Percentiles rank a stretch among this genome's conserved stretches.
Evolutionary conservation across 306 rosid genomes (phyloP).

Genomic region (Elaeagnus macrophylla): DNA sequence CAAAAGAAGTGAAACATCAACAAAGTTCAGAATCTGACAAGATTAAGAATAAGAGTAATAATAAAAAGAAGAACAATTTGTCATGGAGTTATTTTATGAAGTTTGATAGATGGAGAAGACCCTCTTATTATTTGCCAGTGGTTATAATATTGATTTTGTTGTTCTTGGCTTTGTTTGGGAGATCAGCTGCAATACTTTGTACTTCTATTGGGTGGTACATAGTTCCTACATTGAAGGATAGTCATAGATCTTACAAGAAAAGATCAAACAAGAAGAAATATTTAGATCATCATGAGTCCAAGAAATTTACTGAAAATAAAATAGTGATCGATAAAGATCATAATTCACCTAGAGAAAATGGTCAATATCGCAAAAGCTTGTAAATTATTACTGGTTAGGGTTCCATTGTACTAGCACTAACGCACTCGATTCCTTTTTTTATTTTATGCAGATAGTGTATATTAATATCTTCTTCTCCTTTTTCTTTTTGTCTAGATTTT

Average conservation of each 20-base stretch:
- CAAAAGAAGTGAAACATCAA: constrained; percentile 3
- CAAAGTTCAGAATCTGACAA: constrained; percentile 14
- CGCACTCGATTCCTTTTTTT: too few species aligned
- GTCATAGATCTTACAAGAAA: constrained; percentile 9
- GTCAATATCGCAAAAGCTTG: constrained; percentile 44
- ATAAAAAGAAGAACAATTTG: constrained; percentile 10
- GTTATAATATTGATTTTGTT: constrained; percentile 50
- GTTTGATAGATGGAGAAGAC: constrained; percentile 15
- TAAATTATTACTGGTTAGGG: constrained; percentile 31
- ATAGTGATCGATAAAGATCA: constrained; percentile 11
- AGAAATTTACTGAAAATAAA: constrained; percentile 32
- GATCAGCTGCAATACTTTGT: constrained; percentile 57
- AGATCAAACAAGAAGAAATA: constrained; percentile 28
- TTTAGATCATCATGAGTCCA: constrained; percentile 8
- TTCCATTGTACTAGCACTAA: too few species aligned
- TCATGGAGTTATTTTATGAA: neutral
- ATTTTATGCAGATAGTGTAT: too few species aligned
- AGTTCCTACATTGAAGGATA: constrained; percentile 41
- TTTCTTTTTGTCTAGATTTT: too few species aligned
- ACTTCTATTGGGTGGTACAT: constrained; percentile 61
- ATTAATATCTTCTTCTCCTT: too few species aligned
- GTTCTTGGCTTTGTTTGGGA: constrained; percentile 50
- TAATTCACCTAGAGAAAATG: constrained; percentile 23
- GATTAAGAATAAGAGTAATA: constrained; percentile 12
- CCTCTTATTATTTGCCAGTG: constrained; percentile 46